A percentile compares a stretch with the other conserved stretches of the same genome.
phyloP scores from a whole-genome alignment of 306 rosid species.

The Abrus precatorius region DNA sequence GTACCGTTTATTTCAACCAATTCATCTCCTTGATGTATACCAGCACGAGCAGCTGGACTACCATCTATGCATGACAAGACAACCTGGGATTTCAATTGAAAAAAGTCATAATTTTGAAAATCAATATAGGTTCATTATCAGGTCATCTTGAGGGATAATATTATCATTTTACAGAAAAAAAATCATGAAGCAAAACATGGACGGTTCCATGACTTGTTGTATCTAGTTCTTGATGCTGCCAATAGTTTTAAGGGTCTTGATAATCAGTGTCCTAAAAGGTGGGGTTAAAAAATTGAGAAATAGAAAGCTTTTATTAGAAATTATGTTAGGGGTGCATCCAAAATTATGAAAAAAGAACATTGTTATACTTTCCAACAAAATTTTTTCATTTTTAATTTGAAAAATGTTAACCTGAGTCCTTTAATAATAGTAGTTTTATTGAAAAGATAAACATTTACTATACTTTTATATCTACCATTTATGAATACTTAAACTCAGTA shows the following conservation, averaged over 20 bases:
- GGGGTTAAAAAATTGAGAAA: no score
- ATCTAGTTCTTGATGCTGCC: neutral
- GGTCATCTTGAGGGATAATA: conserved; percentile 12
- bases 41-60: conserved; percentile 97
- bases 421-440: no score
- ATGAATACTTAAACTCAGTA: no score
- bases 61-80: conserved; percentile 88
- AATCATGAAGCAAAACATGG: conserved; percentile 21
- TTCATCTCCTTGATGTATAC: conserved; percentile 94
- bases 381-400: no score
- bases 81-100: conserved; percentile 62
- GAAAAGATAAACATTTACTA: no score
- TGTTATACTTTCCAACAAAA: no score
- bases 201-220: conserved; percentile 4
- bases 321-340: no score
- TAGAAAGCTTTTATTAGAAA: no score
- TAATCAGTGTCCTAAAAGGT: no score
- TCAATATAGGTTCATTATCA: conserved; percentile 16
- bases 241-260: neutral
- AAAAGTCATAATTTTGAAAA: neutral
- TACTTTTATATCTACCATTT: no score
- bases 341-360: no score
- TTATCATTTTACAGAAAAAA: neutral
- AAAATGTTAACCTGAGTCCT: no score
- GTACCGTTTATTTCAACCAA: conserved; percentile 91